These are phyloP conservation scores for Kodamaea sp. DNA, from an alignment of 1,139 yeast genomes.

Conservation along the genomic window DNA sequence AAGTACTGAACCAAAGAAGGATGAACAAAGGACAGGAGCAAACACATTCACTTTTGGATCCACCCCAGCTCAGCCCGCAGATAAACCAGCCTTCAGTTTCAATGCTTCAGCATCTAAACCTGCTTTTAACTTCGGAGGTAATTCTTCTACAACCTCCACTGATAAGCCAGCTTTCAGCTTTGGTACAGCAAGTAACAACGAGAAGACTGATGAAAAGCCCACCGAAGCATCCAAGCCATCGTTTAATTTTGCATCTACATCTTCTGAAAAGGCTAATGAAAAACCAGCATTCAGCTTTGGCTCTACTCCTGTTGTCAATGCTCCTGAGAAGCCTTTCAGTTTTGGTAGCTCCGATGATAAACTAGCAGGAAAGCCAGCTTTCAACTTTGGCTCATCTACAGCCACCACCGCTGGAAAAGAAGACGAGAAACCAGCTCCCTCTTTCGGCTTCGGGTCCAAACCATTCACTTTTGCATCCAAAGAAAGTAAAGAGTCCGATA, in stretches of 20 bases:
- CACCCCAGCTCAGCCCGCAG: not conserved
- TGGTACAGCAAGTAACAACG: conserved; percentile 11
- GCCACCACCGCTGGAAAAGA: conserved; percentile 2
- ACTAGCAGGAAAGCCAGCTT: not conserved
- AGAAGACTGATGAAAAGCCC: conserved; percentile 8
- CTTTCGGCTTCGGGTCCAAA: not conserved
- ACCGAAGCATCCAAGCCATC: conserved; percentile 10
- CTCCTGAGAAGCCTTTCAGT: not conserved
- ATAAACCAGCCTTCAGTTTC: conserved; percentile 1
- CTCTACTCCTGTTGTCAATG: conserved; percentile 3
- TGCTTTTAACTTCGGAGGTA: conserved; percentile 1
- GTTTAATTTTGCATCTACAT: conserved; percentile 13
- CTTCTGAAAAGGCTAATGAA: conserved; percentile 1
- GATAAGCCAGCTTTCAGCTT: conserved; percentile 19
- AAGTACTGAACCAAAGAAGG: conserved; percentile 1
- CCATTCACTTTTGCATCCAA: conserved; percentile 7
- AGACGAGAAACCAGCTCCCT: no score
- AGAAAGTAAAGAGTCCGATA: not conserved
- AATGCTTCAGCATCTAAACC: not conserved
- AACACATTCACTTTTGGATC: conserved; percentile 12
- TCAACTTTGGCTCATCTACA: conserved; percentile 1
- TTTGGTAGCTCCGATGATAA: conserved; percentile 1
- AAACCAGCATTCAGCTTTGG: conserved; percentile 21
- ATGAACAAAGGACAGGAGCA: conserved; percentile 1
- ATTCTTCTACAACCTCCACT: not conserved